phyloP scores from a whole-genome alignment of 805 yeast species.

The Lipomyces lipofer region DNA sequence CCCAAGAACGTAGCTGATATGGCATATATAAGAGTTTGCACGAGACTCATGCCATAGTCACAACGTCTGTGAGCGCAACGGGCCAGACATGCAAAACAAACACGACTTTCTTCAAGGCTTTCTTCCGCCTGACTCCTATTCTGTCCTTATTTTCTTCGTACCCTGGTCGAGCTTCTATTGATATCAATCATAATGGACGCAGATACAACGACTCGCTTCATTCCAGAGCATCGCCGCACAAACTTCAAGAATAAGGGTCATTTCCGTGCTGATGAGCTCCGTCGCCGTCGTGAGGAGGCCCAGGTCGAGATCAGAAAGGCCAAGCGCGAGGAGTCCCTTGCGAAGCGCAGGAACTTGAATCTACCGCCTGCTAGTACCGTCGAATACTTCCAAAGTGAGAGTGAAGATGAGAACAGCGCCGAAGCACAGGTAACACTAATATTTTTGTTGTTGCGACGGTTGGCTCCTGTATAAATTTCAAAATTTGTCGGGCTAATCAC shows the following conservation, averaged over 20 bases:
- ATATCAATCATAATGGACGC: slow-evolving; percentile 58
- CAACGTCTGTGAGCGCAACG: too few species aligned
- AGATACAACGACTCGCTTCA: slow-evolving; percentile 76
- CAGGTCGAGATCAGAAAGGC: slow-evolving; percentile 96
- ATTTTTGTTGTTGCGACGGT: not conserved
- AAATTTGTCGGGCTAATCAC: not conserved
- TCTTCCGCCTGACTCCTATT: too few species aligned
- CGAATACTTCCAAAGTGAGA: slow-evolving; percentile 43
- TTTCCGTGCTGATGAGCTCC: slow-evolving; percentile 91
- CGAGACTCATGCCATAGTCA: too few species aligned
- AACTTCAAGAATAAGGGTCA: slow-evolving; percentile 92
- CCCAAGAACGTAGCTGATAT: too few species aligned
- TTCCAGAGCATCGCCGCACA: slow-evolving; percentile 97
- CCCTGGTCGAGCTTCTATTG: too few species aligned
- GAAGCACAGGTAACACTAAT: slow-evolving; percentile 33
- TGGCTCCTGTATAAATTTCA: not conserved
- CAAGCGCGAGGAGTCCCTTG: slow-evolving; percentile 89
- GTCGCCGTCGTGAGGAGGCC: slow-evolving; percentile 96
- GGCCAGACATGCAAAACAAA: too few species aligned
- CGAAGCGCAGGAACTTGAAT: slow-evolving; percentile 84
- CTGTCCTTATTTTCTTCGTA: too few species aligned
- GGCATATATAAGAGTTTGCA: too few species aligned
- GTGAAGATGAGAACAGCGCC: slow-evolving; percentile 46
- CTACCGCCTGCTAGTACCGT: slow-evolving; percentile 43
- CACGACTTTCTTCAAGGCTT: too few species aligned